Evolutionary conservation across 176 grass and related monocot genomes (phyloP).

Genomic region (Puya raimondii): DNA sequence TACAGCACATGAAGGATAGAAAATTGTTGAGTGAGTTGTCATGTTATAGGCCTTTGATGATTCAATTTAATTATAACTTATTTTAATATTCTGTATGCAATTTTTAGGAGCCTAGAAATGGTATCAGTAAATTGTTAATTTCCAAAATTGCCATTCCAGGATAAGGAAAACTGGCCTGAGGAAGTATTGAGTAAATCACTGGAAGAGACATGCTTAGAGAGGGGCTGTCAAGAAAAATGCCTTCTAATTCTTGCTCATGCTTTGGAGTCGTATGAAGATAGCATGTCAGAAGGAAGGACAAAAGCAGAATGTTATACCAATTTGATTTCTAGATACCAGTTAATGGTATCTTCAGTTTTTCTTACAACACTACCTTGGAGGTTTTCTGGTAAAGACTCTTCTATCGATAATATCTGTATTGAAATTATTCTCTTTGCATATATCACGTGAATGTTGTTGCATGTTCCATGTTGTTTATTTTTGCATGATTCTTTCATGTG

Average conservation of each 20-base stretch:
- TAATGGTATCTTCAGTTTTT: slow-evolving; percentile 95
- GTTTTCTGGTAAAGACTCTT: slow-evolving; percentile 60
- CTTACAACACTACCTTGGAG: slow-evolving; percentile 74
- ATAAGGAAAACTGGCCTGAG: slow-evolving; percentile 64
- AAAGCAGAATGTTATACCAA: slow-evolving; percentile 32
- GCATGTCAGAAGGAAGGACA: slow-evolving; percentile 26
- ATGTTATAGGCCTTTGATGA: no score
- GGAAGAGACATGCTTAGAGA: slow-evolving; percentile 85
- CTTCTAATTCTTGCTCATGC: slow-evolving; percentile 53
- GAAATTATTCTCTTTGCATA: no score
- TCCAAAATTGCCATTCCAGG: slow-evolving; percentile 27
- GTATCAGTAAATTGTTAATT: not conserved
- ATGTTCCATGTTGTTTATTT: not conserved
- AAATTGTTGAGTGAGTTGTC: no score
- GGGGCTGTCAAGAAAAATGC: slow-evolving; percentile 75
- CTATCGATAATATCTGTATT: not conserved
- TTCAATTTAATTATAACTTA: not conserved
- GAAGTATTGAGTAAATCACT: slow-evolving; percentile 62
- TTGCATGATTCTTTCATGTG: not conserved
- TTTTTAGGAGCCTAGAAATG: not conserved
- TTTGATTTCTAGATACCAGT: slow-evolving; percentile 73
- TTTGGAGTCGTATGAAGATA: slow-evolving; percentile 58
- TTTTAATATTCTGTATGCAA: not conserved
- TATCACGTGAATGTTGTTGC: no score
- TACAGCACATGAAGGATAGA: not conserved